Base-by-base conservation (phyloP, 1,284 basidiomycete species). In the Marasmius fiardii region DNA sequence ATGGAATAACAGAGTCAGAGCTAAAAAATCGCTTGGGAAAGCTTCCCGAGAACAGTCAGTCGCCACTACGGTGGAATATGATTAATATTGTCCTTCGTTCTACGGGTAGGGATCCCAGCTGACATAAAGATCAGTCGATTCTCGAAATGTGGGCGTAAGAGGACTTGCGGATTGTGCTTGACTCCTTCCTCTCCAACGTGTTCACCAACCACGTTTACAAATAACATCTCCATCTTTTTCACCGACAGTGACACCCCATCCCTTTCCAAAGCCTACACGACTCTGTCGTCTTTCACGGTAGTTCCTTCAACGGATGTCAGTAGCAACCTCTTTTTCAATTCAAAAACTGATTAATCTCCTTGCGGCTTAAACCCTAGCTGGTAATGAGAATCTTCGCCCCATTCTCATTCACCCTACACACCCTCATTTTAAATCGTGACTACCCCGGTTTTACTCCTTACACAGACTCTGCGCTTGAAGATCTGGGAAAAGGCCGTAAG, bases 391-490 rank as follows among this genome's bases (percentile, higher is more conserved):
- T 4, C 52, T 71, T 3, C 66, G 68, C 37, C 12, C 18, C 11
- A n/a, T 58, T 52, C 59, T 39, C 58, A 54, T 24, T 12, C 43
- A 26, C n/a, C 43, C 18, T 73, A 6, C 66, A 71, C 1, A 65
- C 61, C 2, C 56, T 73, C 4, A 23, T 65, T 34, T 58, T 65
- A 28, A 68, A 70, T 37, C 67, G 67, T 3, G 68, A 68, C 20
- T 73, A 72, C 58, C 60, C 57, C 23, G 73, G 71, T 4, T 70
- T 71, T 1, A 68, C 71, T 1, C 43, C 52, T 7, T 73, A 69
- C 47, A 67, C 67, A 1, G 65, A 71, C 20, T 60, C 50, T 18
- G 70, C 74, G 47, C 45, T 72, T 5, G 63, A 63, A 3, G 65
- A 68, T 21, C 56, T 70, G 4, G 50, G 55, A 0, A 57, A 63